Evolutionary conservation across 306 rosid genomes (phyloP), one percentile per base, ranked within the genome.

Genomic region (Vigna nakashimae): DNA sequence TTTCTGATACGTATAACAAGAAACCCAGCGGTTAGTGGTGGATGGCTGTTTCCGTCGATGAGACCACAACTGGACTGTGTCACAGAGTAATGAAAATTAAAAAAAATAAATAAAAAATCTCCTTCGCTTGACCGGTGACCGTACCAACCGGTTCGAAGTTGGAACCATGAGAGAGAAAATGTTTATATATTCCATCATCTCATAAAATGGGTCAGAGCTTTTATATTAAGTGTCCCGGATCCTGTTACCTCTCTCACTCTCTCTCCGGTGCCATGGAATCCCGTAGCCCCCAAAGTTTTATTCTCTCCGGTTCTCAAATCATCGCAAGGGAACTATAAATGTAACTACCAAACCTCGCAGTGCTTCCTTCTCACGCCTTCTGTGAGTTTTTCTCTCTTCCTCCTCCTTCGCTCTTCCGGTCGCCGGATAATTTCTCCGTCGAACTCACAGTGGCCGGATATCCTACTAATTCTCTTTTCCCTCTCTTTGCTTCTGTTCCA

Each of bases 181-280:
- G 85, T 85, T 73, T 87, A 79, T 83, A 88, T 89, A 91, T 91
- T 88, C 94, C 88, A 20, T 65, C 70, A 63, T 55, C 89, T 55
- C 87, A 69, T 81, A 71, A 82, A 74, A 78, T 79, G 93, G 83
- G 86, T 81, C 83, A 66, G 84, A 79, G 43, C 56, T 64, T 26
- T 14, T 76, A n/a, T 42, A 42, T 9, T 1, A 14, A 70, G 53
- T 73, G 87, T 89, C 87, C 89, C 88, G 4, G 88, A 56, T 79
- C 72, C 82, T 74, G 87, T 92, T 78, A 86, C 13, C 26, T 60
- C 81, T 77, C 66, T 52, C 22, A 69, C 78, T 55, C 69, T 78
- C 57, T 80, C 42, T 69, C 78, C n/a, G 38, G 34, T 68, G 32
- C 76, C 32, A 72, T 70, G 84, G 73, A 81, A 77, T 83, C 85